These are phyloP conservation scores for Chlorella sp. DNA, from an alignment of 139 green algal species.

Conservation along the genomic window DNA sequence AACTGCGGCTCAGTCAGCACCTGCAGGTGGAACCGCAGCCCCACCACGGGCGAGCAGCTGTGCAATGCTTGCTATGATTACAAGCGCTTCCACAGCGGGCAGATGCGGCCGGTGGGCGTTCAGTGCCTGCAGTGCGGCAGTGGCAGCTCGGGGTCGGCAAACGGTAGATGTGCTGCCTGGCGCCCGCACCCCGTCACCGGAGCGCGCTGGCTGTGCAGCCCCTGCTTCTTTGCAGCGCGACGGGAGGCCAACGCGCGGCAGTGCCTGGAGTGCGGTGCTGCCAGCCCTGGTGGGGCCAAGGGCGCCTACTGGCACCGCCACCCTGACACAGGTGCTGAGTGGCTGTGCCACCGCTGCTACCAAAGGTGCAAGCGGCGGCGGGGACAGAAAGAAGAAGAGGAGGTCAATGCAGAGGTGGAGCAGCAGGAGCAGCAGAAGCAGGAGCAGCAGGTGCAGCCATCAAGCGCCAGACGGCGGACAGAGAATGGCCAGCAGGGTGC, in stretches of 20 bases:
- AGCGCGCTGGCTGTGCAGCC: not conserved
- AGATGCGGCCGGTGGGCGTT: not conserved
- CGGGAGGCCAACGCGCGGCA: not conserved
- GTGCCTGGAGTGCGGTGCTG: not conserved
- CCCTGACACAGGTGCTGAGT: not conserved
- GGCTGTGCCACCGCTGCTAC: not conserved
- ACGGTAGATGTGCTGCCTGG: not conserved
- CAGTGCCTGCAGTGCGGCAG: constrained; percentile 4
- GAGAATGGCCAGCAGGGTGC: too few relatives aligned
- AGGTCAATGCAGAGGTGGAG: too few relatives aligned
- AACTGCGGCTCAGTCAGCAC: not conserved
- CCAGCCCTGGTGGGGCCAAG: not conserved
- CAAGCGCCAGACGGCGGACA: too few relatives aligned
- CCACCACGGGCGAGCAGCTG: not conserved
- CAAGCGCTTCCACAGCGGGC: not conserved
- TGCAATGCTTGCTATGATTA: not conserved
- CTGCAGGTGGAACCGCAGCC: not conserved
- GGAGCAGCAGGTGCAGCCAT: too few relatives aligned
- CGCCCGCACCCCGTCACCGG: not conserved
- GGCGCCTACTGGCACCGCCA: not conserved
- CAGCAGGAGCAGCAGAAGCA: not conserved
- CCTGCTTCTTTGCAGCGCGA: not conserved
- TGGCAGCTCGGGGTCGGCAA: not conserved
- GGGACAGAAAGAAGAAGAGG: not conserved
- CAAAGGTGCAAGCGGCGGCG: too few relatives aligned